A percentile compares a stretch with the other conserved stretches of the same genome.
Evolutionary conservation across 1,284 basidiomycete genomes (phyloP).

Genomic region (Leccinum cinnamomeum): DNA sequence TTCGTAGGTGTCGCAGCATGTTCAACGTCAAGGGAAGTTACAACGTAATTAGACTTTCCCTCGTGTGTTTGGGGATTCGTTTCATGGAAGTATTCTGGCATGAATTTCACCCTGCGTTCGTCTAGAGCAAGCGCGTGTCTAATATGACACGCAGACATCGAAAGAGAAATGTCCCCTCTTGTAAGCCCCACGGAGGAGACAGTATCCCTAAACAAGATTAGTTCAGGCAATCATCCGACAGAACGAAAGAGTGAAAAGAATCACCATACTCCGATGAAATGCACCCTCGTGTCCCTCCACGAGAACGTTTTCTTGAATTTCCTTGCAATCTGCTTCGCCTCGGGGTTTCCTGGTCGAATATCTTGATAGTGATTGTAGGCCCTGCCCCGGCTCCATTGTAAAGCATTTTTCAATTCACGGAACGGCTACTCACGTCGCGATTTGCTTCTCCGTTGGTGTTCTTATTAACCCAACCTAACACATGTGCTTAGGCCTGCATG

Average conservation of each 20-base stretch:
- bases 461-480: slow-evolving; percentile 19
- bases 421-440: slow-evolving; percentile 7
- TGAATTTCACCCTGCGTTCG: background rate
- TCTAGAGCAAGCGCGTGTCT: background rate
- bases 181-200: slow-evolving; percentile 17
- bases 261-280: slow-evolving; percentile 40
- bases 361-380: slow-evolving; percentile 37
- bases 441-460: slow-evolving; percentile 16
- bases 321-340: background rate
- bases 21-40: background rate
- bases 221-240: no score
- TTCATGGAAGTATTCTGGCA: slow-evolving; percentile 17
- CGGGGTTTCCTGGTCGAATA: slow-evolving; percentile 3
- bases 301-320: background rate
- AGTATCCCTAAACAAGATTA: slow-evolving; percentile 36
- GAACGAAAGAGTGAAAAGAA: background rate
- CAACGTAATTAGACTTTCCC: slow-evolving; percentile 13
- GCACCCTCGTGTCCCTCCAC: slow-evolving; percentile 22
- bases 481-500: background rate
- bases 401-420: background rate
- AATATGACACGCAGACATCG: slow-evolving; percentile 22
- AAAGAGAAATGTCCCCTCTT: slow-evolving; percentile 21
- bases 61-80: slow-evolving; percentile 9
- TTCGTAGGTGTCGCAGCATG: background rate
- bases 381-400: slow-evolving; percentile 20